These are phyloP conservation scores for Noccaea bulbosa DNA, from an alignment of 345 rosid species.

Conservation along the genomic window DNA sequence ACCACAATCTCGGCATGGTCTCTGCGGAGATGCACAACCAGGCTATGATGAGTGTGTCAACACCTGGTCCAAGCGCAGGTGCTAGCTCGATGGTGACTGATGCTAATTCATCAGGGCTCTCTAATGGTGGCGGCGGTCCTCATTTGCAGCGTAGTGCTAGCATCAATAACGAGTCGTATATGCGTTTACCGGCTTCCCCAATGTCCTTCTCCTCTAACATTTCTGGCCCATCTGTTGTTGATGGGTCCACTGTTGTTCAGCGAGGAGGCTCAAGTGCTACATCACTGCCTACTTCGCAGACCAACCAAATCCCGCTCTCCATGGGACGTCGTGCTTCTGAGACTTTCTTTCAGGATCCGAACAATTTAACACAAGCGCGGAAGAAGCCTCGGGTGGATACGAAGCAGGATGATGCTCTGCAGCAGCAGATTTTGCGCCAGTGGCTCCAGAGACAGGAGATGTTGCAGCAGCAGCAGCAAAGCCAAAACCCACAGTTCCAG, in stretches of 20 bases:
- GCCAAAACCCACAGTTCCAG: conserved; percentile 77
- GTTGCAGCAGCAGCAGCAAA: conserved; percentile 60
- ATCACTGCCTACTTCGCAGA: conserved; percentile 66
- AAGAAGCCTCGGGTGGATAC: conserved; percentile 84
- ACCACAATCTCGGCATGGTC: conserved; percentile 68
- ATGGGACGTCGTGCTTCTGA: conserved; percentile 67
- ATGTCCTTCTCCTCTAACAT: conserved; percentile 93
- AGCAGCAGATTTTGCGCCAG: conserved; percentile 81
- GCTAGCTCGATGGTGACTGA: conserved; percentile 96
- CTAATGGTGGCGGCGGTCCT: conserved; percentile 63
- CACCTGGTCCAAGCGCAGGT: conserved; percentile 89
- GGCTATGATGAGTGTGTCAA: conserved; percentile 78
- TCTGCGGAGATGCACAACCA: conserved; percentile 85
- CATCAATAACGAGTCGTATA: conserved; percentile 85
- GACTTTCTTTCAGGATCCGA: conserved; percentile 75
- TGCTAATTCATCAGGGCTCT: conserved; percentile 93
- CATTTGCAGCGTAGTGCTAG: conserved; percentile 95
- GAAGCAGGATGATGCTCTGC: conserved; percentile 89
- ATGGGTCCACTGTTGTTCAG: conserved; percentile 78
- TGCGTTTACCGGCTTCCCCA: conserved; percentile 96
- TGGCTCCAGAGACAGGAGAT: conserved; percentile 84
- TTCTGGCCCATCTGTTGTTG: conserved; percentile 85
- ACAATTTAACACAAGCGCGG: conserved; percentile 63
- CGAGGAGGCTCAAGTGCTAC: conserved; percentile 80
- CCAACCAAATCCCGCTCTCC: conserved; percentile 62